Conservation (phyloP, 129 eudicot species). For the Scalesia atractyloides region DNA sequence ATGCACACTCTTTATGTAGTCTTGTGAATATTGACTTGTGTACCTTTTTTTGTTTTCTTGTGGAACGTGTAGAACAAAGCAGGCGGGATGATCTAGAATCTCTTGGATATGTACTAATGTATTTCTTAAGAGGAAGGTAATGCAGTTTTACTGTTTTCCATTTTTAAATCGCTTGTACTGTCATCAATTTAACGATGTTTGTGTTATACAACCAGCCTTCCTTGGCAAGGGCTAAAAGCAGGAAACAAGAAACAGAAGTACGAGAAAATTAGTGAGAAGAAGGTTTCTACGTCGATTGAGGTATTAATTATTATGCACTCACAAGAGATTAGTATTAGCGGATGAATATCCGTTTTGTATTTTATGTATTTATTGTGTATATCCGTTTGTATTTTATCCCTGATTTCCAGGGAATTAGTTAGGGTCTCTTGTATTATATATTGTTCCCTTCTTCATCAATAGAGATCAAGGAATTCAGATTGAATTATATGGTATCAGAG, state of each 20-base stretch:
- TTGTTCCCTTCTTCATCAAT: too few species aligned
- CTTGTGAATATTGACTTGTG: conserved; percentile 11
- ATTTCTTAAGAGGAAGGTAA: conserved; percentile 91
- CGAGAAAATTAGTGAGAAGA: conserved; percentile 83
- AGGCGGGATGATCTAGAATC: conserved; percentile 94
- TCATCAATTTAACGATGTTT: conserved; percentile 29
- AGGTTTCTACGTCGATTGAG: conserved; percentile 90
- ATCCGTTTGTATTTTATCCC: too few species aligned
- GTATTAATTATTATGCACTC: conserved; percentile 34
- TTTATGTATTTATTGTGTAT: too few species aligned
- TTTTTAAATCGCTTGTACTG: conserved; percentile 11
- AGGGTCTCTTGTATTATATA: too few species aligned
- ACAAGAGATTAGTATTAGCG: not conserved
- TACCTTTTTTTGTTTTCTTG: conserved; percentile 19
- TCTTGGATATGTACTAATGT: conserved; percentile 91
- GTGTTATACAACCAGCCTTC: conserved; percentile 59
- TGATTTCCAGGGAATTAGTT: too few species aligned
- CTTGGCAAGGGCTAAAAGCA: conserved; percentile 86
- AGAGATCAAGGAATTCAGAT: too few species aligned
- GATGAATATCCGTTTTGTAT: too few species aligned
- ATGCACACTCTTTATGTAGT: not conserved
- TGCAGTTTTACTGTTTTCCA: not conserved
- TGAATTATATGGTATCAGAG: too few species aligned
- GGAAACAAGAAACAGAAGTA: conserved; percentile 81
- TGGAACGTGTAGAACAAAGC: conserved; percentile 70